Percentiles rank a stretch among this genome's conserved stretches.
phyloP scores from a whole-genome alignment of 352 stramenopile genomes.

The Phytophthora sp. region DNA sequence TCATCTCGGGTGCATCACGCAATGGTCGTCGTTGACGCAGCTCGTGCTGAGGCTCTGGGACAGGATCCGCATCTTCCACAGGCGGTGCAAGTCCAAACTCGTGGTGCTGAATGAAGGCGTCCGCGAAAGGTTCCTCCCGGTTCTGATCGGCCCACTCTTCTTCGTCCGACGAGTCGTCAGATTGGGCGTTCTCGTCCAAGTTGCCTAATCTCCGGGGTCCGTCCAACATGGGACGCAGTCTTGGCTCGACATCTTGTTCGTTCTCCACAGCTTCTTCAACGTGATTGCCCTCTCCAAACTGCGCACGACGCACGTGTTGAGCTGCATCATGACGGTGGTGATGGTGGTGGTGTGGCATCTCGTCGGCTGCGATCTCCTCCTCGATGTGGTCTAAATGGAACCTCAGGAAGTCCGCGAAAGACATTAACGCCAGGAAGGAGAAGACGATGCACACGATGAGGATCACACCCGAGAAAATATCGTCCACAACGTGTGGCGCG shows the following conservation, averaged over 20 bases:
- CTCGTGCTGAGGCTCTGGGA: slow-evolving; percentile 39
- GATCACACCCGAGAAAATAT: slow-evolving; percentile 91
- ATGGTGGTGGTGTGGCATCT: slow-evolving; percentile 28
- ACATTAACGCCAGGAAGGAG: slow-evolving; percentile 96
- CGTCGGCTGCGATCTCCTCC: slow-evolving; percentile 55
- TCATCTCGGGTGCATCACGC: slow-evolving; percentile 20
- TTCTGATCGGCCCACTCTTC: slow-evolving; percentile 46
- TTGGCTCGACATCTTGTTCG: slow-evolving; percentile 37
- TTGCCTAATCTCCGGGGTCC: slow-evolving; percentile 43
- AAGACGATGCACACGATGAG: slow-evolving; percentile 93
- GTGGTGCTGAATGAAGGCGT: slow-evolving; percentile 52
- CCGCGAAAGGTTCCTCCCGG: slow-evolving; percentile 43
- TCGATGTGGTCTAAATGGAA: slow-evolving; percentile 92
- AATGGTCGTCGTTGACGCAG: slow-evolving; percentile 48
- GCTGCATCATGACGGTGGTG: slow-evolving; percentile 28
- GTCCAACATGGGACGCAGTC: slow-evolving; percentile 42
- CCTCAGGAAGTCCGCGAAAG: slow-evolving; percentile 92
- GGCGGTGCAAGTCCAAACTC: slow-evolving; percentile 34
- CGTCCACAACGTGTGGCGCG: slow-evolving; percentile 65
- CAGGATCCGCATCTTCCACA: slow-evolving; percentile 27
- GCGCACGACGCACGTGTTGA: slow-evolving; percentile 16
- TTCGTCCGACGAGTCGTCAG: slow-evolving; percentile 61
- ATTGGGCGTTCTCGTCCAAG: slow-evolving; percentile 45
- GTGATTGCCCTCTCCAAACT: slow-evolving; percentile 31
- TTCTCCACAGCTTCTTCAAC: slow-evolving; percentile 23